Evolutionary conservation across 2,329 filamentous ascomycete genomes (phyloP), one percentile per base, ranked within the genome.

Genomic region (Simplicillium sp.): DNA sequence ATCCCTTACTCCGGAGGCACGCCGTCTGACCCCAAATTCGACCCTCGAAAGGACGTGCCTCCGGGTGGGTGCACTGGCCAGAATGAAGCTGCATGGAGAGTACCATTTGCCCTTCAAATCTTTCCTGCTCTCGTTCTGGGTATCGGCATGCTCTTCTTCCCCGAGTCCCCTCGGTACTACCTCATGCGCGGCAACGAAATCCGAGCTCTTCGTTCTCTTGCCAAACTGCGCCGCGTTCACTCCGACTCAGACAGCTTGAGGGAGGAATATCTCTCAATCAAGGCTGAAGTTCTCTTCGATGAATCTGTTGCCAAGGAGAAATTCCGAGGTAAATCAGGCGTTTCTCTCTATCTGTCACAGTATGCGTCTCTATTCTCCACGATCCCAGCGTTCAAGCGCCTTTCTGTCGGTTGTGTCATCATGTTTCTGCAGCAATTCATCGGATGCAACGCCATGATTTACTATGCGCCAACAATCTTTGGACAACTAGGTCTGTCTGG

Each of bases 371-470:
- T 62, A 1, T 40, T 63, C 14, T 54, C 56, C 3, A 50, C 47
- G 2, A 50, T 50, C 48, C 54, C 55, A 0, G 45, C 51, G 4
- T 54, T 59, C 34, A 61, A 58, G 41, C 68, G 77, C 42, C 60
- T 77, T 2, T 45, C 67, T 6, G 74, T 76, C 18, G 77, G 75
- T 12, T 75, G 70, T 49, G 46, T 62, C 9, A 62, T 78, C 8
- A 77, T 80, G 58, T 69, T 69, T 41, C 66, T 82, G 5, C 77
- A 70, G 46, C 66, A 75, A 35, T 68, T 68, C 38, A 66, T 64
- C 51, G 67, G 66, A 1, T 63, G 60, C 47, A 70, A 70, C 39
- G 66, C 65, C 1, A 57, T 71, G 38, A 68, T 71, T 15, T 70
- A 69, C 51, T 71, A 70, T 39, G 65, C 66, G 0, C 67, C 68